Base-by-base conservation (phyloP, 1,284 basidiomycete genomes). In the Leucoagaricus sp. region DNA sequence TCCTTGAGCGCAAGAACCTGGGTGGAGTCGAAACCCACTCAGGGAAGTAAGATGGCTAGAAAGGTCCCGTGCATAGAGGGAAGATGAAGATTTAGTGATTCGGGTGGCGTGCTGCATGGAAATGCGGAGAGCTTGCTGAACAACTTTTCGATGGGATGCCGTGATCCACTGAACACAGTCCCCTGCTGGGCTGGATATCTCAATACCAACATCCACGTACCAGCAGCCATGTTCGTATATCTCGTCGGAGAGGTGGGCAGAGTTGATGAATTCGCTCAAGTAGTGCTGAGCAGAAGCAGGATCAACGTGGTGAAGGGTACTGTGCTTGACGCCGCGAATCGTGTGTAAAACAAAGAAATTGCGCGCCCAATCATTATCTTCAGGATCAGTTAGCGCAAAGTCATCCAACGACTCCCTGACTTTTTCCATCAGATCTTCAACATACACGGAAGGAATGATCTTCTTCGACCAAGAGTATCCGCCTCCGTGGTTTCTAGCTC, bases 401-500 rank as follows among this genome's bases (percentile, higher is more conserved):
- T 33, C 31, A 6, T 6, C 31, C 12, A 33, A 12, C 7, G 6
- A 33, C 7, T 12, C 7, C 6, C 31, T 6, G 6, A 33, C 31
- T 6, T 6, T 33, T 7, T 6, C 7, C 31, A 33, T 33, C 7
- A 33, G 31, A 7, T 33, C 7, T 33, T 6, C 31, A 12, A 12
- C 31, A 33, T 7, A 6, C 6, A 12, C 31, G 12, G 7, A 6
- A 7, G 31, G 31, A 33, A 33, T 33, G 31, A 33, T 33, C 31
- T 33, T 33, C 31, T 33, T 33, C n/a, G n/a, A n/a, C n/a, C n/a
- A n/a, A n/a, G n/a, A n/a, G n/a, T n/a, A n/a, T n/a, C 49, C 33
- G 1, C 64, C 49, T 0, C 70, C 67, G 2, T 64, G 59, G 33
- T 38, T 38, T 8, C 4, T 5, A 9, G 8, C 36, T 13, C 36